phyloP scores from a whole-genome alignment of 331 rosid species.

The Stylosanthes scabra region DNA sequence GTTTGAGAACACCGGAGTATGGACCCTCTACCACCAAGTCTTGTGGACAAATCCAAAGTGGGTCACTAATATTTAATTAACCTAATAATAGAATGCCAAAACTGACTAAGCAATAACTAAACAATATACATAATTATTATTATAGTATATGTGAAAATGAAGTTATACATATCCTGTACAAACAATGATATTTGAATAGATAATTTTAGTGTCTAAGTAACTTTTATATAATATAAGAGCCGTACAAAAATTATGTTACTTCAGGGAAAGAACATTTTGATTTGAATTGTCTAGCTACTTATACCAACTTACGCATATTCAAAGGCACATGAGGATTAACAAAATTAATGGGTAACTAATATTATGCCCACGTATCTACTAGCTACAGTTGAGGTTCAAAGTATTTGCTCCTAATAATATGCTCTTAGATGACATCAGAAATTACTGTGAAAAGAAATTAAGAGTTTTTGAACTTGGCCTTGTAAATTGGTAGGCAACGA shows the following conservation, averaged over 20 bases:
- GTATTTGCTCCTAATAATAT: constrained; percentile 11
- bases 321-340: constrained; percentile 24
- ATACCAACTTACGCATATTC: background rate
- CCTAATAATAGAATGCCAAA: constrained; percentile 53
- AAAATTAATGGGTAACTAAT: constrained; percentile 6
- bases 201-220: too few species aligned
- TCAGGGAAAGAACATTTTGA: constrained; percentile 34
- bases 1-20: constrained; percentile 39
- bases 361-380: constrained; percentile 12
- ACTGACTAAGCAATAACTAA: constrained; percentile 50
- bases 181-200: too few species aligned
- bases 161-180: background rate
- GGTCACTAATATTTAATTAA: constrained; percentile 39
- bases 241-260: constrained; percentile 26
- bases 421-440: constrained; percentile 26
- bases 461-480: background rate
- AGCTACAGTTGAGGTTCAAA: constrained; percentile 15
- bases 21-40: constrained; percentile 43
- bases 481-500: background rate
- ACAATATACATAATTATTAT: background rate
- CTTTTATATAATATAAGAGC: constrained; percentile 9
- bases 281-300: constrained; percentile 40
- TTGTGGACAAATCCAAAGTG: constrained; percentile 42
- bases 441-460: background rate
- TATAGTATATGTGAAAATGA: constrained; percentile 17